Evolutionary conservation across 202 grass and related monocot species (phyloP), one percentile per base, ranked within the genome.

Genomic region (Brachypodium distachyon): DNA sequence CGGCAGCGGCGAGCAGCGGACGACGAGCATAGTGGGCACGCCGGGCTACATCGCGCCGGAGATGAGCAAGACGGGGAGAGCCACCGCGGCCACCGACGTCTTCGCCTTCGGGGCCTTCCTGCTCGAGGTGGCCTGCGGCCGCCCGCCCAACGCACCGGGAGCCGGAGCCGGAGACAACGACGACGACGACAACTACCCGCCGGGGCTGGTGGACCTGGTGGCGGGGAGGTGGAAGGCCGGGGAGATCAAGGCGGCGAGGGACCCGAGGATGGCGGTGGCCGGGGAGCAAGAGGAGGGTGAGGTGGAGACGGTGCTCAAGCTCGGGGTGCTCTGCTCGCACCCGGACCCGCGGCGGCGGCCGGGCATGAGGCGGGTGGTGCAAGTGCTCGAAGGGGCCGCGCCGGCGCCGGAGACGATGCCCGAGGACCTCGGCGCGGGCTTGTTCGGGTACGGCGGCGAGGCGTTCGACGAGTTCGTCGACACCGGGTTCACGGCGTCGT

Each of bases 1-100:
- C 82, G 82, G 92, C 62, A 91, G 89, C 4, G 59, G 51, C 82
- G 82, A 92, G 41, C 77, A 82, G 21, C 80, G 84, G 78, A 94
- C 95, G 36, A 97, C 95, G 60, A 86, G 32, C 75, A 73, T 98
- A 5, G 81, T 98, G 2, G 88, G 94, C 55, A 97, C 90, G 0
- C 39, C 94, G 42, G 94, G 94, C 16, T 94, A 97, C 82, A 61
- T 94, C 3, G 94, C 91, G 29, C 94, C 94, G 49, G 94, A 97
- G 82, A 40, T 97, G 61, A 97, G 73, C 77, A 84, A 82, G 77
- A 97, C 88, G 10, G 88, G 90, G 19, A 97, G 80, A 84, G 83
- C 94, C 42, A 94, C 76, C 27, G 81, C 82, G 40, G 43, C 37
- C 77, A 83, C 81, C 32, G 94, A 97, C 65, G 70, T 94, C 36